phyloP scores from a whole-genome alignment of 2,329 filamentous ascomycete species.

The Fonsecaea pugnacius region DNA sequence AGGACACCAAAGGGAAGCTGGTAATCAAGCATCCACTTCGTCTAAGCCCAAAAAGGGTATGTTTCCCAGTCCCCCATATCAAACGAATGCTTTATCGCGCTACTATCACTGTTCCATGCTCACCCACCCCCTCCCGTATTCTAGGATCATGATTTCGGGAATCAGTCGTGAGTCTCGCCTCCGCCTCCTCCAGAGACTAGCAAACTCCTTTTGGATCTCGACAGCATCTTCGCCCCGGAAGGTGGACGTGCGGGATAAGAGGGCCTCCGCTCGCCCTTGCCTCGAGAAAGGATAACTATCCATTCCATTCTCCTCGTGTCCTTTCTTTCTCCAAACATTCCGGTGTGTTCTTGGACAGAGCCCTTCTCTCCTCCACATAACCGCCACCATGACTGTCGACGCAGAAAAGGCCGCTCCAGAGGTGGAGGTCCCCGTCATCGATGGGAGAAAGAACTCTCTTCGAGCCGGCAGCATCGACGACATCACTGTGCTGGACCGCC shows the following conservation, averaged over 20 bases:
- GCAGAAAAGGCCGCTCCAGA: conserved; percentile 24
- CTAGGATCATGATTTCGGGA: conserved; percentile 6
- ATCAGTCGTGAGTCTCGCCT: background rate
- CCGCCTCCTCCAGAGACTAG: conserved; percentile 3
- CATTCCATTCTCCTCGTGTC: background rate
- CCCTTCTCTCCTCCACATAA: background rate
- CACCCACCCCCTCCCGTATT: conserved; percentile 3
- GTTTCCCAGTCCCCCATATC: conserved; percentile 12
- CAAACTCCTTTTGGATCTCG: background rate
- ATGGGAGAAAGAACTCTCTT: conserved; percentile 20
- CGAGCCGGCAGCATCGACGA: conserved; percentile 43
- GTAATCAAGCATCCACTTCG: conserved; percentile 4
- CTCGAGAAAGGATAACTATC: background rate
- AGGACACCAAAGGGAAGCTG: background rate
- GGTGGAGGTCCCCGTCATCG: conserved; percentile 23
- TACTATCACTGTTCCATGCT: background rate
- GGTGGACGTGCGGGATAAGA: background rate
- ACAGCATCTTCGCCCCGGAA: conserved; percentile 1
- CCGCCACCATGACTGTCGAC: conserved; percentile 26
- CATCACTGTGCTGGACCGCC: conserved; percentile 44
- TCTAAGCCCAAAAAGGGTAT: conserved; percentile 12
- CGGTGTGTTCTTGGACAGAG: background rate
- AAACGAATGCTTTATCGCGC: conserved; percentile 15
- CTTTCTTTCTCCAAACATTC: background rate
- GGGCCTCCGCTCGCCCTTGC: background rate